A percentile compares a stretch with the other conserved stretches of the same genome.
Evolutionary conservation across 768 basidiomycete genomes (phyloP).

Genomic region (Termitomyces sp.): DNA sequence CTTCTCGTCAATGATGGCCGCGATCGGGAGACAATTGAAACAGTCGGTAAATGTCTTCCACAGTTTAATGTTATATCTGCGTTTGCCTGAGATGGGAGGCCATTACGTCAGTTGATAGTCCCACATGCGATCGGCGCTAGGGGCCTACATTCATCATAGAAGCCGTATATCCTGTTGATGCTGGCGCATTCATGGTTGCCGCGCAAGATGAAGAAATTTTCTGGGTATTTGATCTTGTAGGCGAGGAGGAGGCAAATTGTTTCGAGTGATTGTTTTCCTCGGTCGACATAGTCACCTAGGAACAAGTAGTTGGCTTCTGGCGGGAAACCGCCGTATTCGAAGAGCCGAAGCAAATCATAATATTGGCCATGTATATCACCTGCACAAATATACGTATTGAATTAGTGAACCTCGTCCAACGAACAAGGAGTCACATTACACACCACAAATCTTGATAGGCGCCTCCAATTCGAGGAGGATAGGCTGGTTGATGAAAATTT

Average conservation of each 20-base stretch:
- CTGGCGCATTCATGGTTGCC: constrained; percentile 99
- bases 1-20: constrained; percentile 99
- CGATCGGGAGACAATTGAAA: constrained; percentile 99
- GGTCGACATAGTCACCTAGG: constrained; percentile 98
- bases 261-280: constrained; percentile 97
- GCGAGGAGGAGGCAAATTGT: constrained; percentile 99
- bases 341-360: constrained; percentile 95
- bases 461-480: constrained; percentile 97
- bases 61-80: constrained; percentile 99
- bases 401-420: constrained; percentile 13
- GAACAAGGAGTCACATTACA: constrained; percentile 24
- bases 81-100: constrained; percentile 66
- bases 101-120: constrained; percentile 9
- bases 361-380: constrained; percentile 99
- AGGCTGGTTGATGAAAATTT: constrained; percentile 99
- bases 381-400: constrained; percentile 23
- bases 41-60: constrained; percentile 99
- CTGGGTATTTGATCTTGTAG: constrained; percentile 99
- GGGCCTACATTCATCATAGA: constrained; percentile 96
- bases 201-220: constrained; percentile 99
- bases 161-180: constrained; percentile 99
- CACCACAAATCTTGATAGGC: constrained; percentile 99
- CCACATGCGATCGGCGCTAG: constrained; percentile 2
- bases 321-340: constrained; percentile 99
- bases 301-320: constrained; percentile 99